A percentile compares a stretch with the other conserved stretches of the same genome.
Conservation (phyloP, 176 grass and related monocot genomes). For the Ensete glaucum region DNA sequence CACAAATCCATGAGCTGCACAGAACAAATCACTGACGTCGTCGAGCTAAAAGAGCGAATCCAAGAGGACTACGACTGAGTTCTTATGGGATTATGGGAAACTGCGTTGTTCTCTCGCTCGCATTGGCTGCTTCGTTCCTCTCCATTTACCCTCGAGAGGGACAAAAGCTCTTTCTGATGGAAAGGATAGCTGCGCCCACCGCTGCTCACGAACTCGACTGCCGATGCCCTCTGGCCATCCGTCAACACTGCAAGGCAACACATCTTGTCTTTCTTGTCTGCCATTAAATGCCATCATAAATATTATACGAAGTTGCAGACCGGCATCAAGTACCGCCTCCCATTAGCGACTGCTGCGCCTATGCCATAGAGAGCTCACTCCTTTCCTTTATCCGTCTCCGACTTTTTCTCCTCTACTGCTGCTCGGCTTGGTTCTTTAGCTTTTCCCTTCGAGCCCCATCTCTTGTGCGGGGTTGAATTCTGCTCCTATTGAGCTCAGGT, state of each 20-base stretch:
- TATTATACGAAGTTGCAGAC: background rate
- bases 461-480: background rate
- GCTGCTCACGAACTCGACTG: background rate
- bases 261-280: slow-evolving; percentile 13
- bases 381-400: background rate
- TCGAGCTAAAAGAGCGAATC: background rate
- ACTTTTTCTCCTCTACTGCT: background rate
- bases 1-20: background rate
- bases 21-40: background rate
- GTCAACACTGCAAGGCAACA: background rate
- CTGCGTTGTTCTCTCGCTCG: background rate
- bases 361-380: background rate
- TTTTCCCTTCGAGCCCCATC: background rate
- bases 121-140: background rate
- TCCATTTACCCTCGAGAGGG: background rate
- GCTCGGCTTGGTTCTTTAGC: background rate
- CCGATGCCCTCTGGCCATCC: background rate
- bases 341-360: background rate
- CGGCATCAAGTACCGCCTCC: background rate
- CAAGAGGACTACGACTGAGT: background rate
- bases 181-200: background rate
- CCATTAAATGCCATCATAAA: slow-evolving; percentile 8
- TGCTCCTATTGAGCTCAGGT: too few species aligned
- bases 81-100: background rate
- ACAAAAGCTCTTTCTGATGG: background rate